phyloP scores from a whole-genome alignment of 768 basidiomycete species.

The Sporobolomyces roseus region DNA sequence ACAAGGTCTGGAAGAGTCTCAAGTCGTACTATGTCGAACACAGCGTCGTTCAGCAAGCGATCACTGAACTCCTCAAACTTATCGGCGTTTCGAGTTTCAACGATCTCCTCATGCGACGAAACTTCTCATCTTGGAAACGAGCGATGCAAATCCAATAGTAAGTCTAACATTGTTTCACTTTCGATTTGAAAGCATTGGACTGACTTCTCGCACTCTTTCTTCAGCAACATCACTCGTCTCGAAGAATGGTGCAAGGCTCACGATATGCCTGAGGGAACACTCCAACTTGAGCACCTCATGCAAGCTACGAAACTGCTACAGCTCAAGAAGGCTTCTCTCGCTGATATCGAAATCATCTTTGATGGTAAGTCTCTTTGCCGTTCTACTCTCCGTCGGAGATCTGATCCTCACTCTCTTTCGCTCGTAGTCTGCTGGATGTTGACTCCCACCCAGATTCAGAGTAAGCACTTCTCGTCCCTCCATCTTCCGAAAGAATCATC shows the following conservation, averaged over 20 bases:
- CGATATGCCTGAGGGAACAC: slow-evolving; percentile 96
- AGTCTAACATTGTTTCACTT: too few relatives aligned
- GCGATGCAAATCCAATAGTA: slow-evolving; percentile 99
- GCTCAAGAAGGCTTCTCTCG: slow-evolving; percentile 91
- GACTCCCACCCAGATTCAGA: slow-evolving; percentile 97
- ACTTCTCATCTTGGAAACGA: slow-evolving; percentile 99
- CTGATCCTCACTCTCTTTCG: background rate
- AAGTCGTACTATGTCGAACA: slow-evolving; percentile 99
- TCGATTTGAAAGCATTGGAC: too few relatives aligned
- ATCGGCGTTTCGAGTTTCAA: slow-evolving; percentile 97
- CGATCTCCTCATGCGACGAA: slow-evolving; percentile 94
- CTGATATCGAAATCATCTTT: slow-evolving; percentile 98
- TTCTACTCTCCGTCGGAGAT: background rate
- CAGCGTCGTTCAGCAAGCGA: slow-evolving; percentile 87
- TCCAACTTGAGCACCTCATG: slow-evolving; percentile 98
- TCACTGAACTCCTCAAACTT: slow-evolving; percentile 89
- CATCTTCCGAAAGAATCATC: background rate
- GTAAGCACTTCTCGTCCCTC: slow-evolving; percentile 4
- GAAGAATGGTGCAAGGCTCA: slow-evolving; percentile 99
- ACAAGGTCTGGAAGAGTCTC: slow-evolving; percentile 96
- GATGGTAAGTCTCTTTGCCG: slow-evolving; percentile 50
- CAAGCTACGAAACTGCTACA: slow-evolving; percentile 98
- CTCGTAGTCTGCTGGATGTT: slow-evolving; percentile 88
- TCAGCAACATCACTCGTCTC: slow-evolving; percentile 56
- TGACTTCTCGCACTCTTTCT: slow-evolving; percentile 5